Conservation (phyloP, 2,329 filamentous ascomycete species). For the Phaeosphaeriaceae sp. region DNA sequence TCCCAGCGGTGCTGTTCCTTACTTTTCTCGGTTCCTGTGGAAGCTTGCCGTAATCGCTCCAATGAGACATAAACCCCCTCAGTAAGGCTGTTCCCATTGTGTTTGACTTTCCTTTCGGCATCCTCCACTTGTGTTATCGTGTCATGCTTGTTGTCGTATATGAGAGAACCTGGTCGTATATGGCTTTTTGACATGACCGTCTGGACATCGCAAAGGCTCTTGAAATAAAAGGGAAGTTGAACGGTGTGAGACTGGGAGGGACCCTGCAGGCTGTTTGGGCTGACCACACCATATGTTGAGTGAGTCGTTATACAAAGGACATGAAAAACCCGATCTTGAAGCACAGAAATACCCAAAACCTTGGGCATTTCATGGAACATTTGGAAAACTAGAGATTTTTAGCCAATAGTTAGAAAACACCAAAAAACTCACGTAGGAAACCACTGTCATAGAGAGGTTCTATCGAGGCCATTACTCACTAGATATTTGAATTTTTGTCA, state of each 20-base stretch:
- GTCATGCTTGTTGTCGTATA: background rate
- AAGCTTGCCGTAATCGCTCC: conserved; percentile 51
- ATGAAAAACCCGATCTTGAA: conserved; percentile 70
- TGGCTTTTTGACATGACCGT: conserved; percentile 23
- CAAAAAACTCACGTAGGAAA: no score
- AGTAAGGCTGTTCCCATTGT: conserved; percentile 57
- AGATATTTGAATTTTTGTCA: conserved; percentile 46
- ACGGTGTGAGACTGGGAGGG: conserved; percentile 52
- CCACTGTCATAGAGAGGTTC: background rate
- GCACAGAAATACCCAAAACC: conserved; percentile 49
- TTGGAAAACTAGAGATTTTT: conserved; percentile 58
- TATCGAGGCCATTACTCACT: conserved; percentile 31
- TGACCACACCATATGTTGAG: conserved; percentile 14
- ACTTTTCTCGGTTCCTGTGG: background rate
- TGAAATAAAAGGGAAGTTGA: conserved; percentile 62
- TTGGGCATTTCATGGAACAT: conserved; percentile 67
- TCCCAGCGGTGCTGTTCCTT: conserved; percentile 64
- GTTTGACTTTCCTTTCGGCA: conserved; percentile 32
- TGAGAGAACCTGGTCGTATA: background rate
- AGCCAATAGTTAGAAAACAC: conserved; percentile 4
- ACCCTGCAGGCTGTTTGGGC: conserved; percentile 19
- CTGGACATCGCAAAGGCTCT: conserved; percentile 43
- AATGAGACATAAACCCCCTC: conserved; percentile 69
- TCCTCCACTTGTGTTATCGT: conserved; percentile 5
- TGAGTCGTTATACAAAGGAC: conserved; percentile 65